Evolutionary conservation across 1,284 basidiomycete genomes (phyloP), one percentile per base, ranked within the genome.

Genomic region (Apiotrichum siamense): DNA sequence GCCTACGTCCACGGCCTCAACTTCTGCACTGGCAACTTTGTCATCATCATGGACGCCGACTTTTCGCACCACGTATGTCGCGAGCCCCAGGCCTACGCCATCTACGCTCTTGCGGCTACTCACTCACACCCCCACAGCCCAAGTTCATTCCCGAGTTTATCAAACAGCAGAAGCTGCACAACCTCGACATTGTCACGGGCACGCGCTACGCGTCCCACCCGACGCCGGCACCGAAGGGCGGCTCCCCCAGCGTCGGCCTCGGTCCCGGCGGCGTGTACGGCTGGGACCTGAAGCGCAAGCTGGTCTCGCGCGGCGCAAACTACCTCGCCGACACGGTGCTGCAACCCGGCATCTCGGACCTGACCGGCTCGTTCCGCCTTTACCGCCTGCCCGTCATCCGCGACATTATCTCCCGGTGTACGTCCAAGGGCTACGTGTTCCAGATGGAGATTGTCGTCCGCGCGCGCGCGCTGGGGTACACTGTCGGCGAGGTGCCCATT

Each of bases 391-490:
- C 79, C 1, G 88, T 88, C 6, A 78, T 94, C 52, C 80, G 80
- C 46, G 83, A 87, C 60, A 86, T 94, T 63, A 93, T 94, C 63
- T 80, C 83, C 6, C 78, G 85, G 58, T 89, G 86, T 9, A 81
- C 85, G 55, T 89, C 87, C 17, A 87, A 87, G 60, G 90, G 90
- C 3, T 94, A 93, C 65, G 90, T 94, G 15, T 93, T 94, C 78
- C 90, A 94, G 77, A 94, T 94, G 90, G 90, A 94, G 73, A 93
- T 93, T 82, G 90, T 93, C 79, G 90, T 91, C 24, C 82, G 90
- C 4, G 90, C 90, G 2, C 79, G 84, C 41, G 81, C 86, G 1
- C 75, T 87, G 44, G 88, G 87, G 7, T 93, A 89, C 74, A 81
- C 80, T 6, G 82, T 94, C 1, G 90, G 88, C 12, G 90, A 94